A percentile compares a stretch with the other conserved stretches of the same genome.
phyloP scores from a whole-genome alignment of 305 asterid species.

The Fraxinus sp. region DNA sequence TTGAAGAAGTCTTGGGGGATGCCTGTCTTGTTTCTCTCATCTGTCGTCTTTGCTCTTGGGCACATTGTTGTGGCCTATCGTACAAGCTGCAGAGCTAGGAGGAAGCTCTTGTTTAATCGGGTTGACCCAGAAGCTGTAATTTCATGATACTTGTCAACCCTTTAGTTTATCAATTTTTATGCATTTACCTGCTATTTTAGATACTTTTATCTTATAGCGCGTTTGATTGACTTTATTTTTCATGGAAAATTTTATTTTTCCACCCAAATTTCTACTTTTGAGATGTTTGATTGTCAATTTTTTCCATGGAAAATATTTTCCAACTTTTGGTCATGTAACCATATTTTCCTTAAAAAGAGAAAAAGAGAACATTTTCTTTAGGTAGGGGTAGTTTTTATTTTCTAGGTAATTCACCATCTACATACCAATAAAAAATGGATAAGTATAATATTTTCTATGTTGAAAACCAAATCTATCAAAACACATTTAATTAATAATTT shows the following conservation, averaged over 20 bases:
- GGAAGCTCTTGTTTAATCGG: slow-evolving; percentile 88
- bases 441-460: too few relatives aligned
- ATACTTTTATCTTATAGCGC: background rate
- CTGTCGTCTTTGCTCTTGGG: slow-evolving; percentile 92
- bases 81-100: slow-evolving; percentile 85
- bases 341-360: background rate
- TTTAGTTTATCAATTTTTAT: background rate
- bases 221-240: background rate
- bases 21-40: slow-evolving; percentile 89
- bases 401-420: background rate
- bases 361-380: background rate
- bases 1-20: slow-evolving; percentile 96
- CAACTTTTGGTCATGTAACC: background rate
- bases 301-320: background rate
- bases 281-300: too few relatives aligned
- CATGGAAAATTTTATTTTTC: too few relatives aligned
- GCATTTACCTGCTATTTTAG: background rate
- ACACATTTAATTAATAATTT: background rate
- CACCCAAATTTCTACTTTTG: too few relatives aligned
- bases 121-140: slow-evolving; percentile 88
- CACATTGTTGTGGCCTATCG: slow-evolving; percentile 89
- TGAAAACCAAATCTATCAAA: background rate
- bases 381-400: background rate
- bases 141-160: slow-evolving; percentile 16
- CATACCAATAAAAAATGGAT: background rate